Evolutionary conservation across 1,284 basidiomycete genomes (phyloP).

Genomic region (Pseudomicrostroma phylloplanum): DNA sequence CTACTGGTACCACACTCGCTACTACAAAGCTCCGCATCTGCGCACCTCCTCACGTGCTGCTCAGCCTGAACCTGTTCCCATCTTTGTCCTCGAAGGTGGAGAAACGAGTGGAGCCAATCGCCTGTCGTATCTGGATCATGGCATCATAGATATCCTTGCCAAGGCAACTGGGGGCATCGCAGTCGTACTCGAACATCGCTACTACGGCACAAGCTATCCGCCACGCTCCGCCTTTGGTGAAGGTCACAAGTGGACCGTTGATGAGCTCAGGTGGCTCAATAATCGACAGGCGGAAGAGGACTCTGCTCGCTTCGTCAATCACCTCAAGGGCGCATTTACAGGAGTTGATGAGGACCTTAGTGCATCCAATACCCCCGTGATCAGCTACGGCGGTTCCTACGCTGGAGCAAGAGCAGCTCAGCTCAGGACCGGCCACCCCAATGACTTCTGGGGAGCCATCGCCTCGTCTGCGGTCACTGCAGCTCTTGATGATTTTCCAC

Average conservation of each 20-base stretch:
- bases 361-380: constrained; percentile 64
- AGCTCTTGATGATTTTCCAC: constrained; percentile 48
- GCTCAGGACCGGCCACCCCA: constrained; percentile 77
- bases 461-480: constrained; percentile 59
- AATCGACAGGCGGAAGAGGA: constrained; percentile 87
- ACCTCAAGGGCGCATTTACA: constrained; percentile 61
- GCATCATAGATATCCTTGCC: constrained; percentile 77
- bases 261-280: constrained; percentile 68
- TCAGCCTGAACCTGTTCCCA: constrained; percentile 29
- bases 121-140: constrained; percentile 52
- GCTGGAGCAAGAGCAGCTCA: constrained; percentile 90
- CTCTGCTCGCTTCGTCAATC: constrained; percentile 79
- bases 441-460: constrained; percentile 83
- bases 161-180: constrained; percentile 72
- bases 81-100: constrained; percentile 51
- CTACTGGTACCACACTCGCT: constrained; percentile 82
- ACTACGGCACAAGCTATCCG: constrained; percentile 68
- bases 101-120: constrained; percentile 44
- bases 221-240: constrained; percentile 68
- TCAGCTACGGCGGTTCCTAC: constrained; percentile 80
- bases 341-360: constrained; percentile 57
- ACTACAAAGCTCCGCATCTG: constrained; percentile 71
- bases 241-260: constrained; percentile 31
- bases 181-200: constrained; percentile 68
- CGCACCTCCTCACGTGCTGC: constrained; percentile 58